phyloP scores from a whole-genome alignment of 345 rosid genomes.

The Sisymbrium altissimum region DNA sequence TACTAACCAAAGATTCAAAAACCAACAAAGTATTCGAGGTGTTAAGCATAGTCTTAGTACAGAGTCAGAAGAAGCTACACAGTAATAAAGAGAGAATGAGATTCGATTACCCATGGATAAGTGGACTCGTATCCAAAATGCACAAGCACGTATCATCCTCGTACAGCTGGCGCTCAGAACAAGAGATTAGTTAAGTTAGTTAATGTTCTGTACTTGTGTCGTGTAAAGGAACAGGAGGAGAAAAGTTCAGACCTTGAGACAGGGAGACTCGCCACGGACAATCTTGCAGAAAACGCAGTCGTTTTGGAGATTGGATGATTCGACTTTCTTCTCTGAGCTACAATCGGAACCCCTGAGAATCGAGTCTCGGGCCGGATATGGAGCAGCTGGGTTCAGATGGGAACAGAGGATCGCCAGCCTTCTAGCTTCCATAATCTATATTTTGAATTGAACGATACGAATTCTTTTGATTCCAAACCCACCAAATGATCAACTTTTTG shows the following conservation, averaged over 20 bases:
- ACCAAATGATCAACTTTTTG: not conserved
- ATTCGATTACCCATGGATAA: constrained; percentile 85
- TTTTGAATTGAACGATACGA: not conserved
- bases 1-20: not conserved
- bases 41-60: not conserved
- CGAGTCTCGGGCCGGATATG: constrained; percentile 8
- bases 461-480: not conserved
- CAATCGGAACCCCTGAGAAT: constrained; percentile 40
- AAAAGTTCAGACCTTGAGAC: constrained; percentile 50
- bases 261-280: constrained; percentile 68
- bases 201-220: not conserved
- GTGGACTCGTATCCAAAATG: constrained; percentile 77
- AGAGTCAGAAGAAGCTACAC: not conserved
- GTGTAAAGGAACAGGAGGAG: no score
- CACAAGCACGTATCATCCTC: constrained; percentile 90
- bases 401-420: constrained; percentile 69
- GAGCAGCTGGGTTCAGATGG: constrained; percentile 46
- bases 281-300: constrained; percentile 87
- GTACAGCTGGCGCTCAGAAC: constrained; percentile 53
- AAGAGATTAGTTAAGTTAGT: not conserved
- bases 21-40: not conserved
- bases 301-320: constrained; percentile 18
- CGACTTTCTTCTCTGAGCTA: constrained; percentile 14
- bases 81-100: not conserved
- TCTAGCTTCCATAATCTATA: constrained; percentile 46